Percentiles rank a stretch among this genome's conserved stretches.
Conservation (phyloP, 2,329 filamentous ascomycete genomes). For the Metarhizium sp. region DNA sequence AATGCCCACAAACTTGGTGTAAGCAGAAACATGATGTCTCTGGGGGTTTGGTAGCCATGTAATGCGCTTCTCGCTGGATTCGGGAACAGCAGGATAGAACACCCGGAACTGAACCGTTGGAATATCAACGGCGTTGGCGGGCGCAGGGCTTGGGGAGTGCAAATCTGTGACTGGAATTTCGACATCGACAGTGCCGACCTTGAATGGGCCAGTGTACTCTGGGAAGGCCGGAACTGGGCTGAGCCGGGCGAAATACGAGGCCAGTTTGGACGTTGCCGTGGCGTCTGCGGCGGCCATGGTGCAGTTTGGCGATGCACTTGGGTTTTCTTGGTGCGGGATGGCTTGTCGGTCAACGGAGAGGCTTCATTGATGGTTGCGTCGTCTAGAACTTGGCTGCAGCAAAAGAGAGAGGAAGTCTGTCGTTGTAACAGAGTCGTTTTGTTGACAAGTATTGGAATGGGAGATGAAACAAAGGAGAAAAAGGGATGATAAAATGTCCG, state of each 20-base stretch:
- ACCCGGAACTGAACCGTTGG: slow-evolving; percentile 71
- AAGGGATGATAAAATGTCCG: not conserved
- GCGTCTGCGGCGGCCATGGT: slow-evolving; percentile 12
- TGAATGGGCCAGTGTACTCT: slow-evolving; percentile 65
- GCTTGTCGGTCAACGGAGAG: not conserved
- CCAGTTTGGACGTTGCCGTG: slow-evolving; percentile 27
- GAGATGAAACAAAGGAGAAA: not conserved
- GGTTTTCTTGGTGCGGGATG: not conserved
- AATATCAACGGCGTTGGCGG: slow-evolving; percentile 46
- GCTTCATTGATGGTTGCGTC: too few relatives aligned
- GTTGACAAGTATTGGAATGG: too few relatives aligned
- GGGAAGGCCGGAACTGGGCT: slow-evolving; percentile 66
- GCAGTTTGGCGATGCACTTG: too few relatives aligned
- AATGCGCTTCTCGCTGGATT: slow-evolving; percentile 47
- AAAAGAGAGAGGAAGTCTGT: too few relatives aligned
- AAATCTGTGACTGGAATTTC: slow-evolving; percentile 63
- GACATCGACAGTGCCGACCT: slow-evolving; percentile 70
- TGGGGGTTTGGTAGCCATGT: slow-evolving; percentile 75
- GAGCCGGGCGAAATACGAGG: slow-evolving; percentile 42
- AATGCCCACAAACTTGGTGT: slow-evolving; percentile 66
- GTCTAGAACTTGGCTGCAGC: too few relatives aligned
- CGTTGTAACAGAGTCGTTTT: too few relatives aligned
- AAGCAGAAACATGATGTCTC: slow-evolving; percentile 62
- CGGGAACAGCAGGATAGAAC: slow-evolving; percentile 62
- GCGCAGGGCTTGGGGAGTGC: slow-evolving; percentile 41